A percentile compares a stretch with the other conserved stretches of the same genome.
phyloP scores from a whole-genome alignment of 306 rosid genomes.

The Glycine soja region DNA sequence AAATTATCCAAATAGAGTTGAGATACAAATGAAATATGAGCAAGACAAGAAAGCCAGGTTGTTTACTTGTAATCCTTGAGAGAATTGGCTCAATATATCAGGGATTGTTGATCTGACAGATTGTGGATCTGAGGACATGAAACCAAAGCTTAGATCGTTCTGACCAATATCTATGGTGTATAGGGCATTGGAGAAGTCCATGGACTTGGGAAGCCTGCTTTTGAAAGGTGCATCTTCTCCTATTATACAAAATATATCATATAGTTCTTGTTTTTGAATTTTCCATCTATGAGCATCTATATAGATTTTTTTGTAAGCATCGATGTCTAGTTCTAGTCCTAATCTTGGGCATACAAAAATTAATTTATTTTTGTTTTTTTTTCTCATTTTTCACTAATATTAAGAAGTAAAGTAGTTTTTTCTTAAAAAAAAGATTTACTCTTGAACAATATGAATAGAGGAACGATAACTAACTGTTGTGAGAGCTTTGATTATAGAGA shows the following conservation, averaged over 20 bases:
- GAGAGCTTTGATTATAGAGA: constrained; percentile 51
- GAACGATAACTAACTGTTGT: constrained; percentile 49
- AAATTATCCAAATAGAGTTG: too few relatives aligned
- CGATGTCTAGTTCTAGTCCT: too few relatives aligned
- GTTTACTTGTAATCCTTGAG: constrained; percentile 48
- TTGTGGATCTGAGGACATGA: constrained; percentile 53
- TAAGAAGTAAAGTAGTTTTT: too few relatives aligned
- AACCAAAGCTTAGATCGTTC: constrained; percentile 65
- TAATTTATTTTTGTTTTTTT: too few relatives aligned
- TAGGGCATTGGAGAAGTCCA: constrained; percentile 65
- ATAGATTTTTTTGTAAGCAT: too few relatives aligned
- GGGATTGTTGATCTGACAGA: constrained; percentile 63
- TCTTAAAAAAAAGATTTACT: too few relatives aligned
- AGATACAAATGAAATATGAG: too few relatives aligned
- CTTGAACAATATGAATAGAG: not conserved
- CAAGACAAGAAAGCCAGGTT: not conserved
- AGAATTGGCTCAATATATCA: constrained; percentile 52
- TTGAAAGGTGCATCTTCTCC: constrained; percentile 39
- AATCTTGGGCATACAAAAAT: too few relatives aligned
- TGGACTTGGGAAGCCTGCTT: constrained; percentile 58
- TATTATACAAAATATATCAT: not conserved
- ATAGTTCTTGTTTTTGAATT: too few relatives aligned
- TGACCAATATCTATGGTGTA: constrained; percentile 79
- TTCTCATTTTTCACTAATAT: too few relatives aligned
- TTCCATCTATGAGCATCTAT: too few relatives aligned